phyloP scores from a whole-genome alignment of 2,329 filamentous ascomycete species.

The Exophiala mesophila region DNA sequence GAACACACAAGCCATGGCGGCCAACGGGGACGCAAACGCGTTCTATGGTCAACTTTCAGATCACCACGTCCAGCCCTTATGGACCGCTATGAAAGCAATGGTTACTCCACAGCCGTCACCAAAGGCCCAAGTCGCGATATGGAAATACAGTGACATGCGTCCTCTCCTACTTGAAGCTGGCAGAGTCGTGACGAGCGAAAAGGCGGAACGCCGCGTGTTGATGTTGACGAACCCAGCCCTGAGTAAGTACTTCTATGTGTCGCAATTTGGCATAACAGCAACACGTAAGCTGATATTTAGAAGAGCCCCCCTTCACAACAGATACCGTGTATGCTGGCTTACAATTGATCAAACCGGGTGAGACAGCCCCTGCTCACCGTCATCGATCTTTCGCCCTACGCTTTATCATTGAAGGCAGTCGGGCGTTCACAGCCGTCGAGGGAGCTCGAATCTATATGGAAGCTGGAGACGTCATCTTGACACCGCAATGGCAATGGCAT shows the following conservation, averaged over 20 bases:
- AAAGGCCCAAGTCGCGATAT: conserved; percentile 35
- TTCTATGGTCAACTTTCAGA: not conserved
- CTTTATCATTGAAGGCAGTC: conserved; percentile 53
- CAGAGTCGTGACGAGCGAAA: conserved; percentile 32
- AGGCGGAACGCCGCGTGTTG: conserved; percentile 37
- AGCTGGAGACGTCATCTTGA: conserved; percentile 53
- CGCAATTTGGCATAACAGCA: too few species aligned
- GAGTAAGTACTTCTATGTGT: too few species aligned
- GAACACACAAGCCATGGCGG: too few species aligned
- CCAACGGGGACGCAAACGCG: too few species aligned
- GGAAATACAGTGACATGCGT: conserved; percentile 34
- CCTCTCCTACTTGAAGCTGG: conserved; percentile 34
- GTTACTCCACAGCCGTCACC: conserved; percentile 47
- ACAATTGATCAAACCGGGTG: conserved; percentile 53
- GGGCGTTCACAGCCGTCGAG: conserved; percentile 55
- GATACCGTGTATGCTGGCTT: conserved; percentile 55
- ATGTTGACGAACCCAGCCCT: conserved; percentile 41
- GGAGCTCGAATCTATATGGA: conserved; percentile 49
- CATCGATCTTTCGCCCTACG: conserved; percentile 53
- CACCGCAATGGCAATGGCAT: conserved; percentile 56
- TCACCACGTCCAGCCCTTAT: conserved; percentile 37
- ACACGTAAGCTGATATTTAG: too few species aligned
- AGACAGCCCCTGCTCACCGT: conserved; percentile 52
- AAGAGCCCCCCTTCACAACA: conserved; percentile 52
- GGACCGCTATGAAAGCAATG: conserved; percentile 46